Evolutionary conservation across 2,329 filamentous ascomycete genomes (phyloP).

Genomic region (Laburnicola sp.): DNA sequence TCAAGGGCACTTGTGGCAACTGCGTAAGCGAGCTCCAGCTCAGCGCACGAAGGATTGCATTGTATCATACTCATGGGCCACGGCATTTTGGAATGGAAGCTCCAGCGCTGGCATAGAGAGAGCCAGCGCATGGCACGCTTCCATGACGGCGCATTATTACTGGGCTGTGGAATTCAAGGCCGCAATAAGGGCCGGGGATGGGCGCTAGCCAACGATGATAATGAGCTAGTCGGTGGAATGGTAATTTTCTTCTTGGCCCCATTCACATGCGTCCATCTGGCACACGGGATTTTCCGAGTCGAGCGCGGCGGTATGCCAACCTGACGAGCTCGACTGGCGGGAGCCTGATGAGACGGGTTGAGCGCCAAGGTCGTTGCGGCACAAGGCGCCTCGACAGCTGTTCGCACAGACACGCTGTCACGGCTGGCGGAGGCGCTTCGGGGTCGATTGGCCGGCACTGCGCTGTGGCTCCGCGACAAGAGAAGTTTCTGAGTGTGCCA

Average conservation of each 20-base stretch:
- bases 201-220: slow-evolving; percentile 25
- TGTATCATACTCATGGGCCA: slow-evolving; percentile 13
- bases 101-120: slow-evolving; percentile 9
- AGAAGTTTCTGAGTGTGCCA: slow-evolving; percentile 19
- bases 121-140: slow-evolving; percentile 7
- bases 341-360: slow-evolving; percentile 4
- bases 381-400: not conserved
- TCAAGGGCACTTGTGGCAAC: not conserved
- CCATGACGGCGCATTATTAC: slow-evolving; percentile 11
- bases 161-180: slow-evolving; percentile 12
- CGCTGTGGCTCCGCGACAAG: slow-evolving; percentile 17
- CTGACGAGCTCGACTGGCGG: too few species aligned
- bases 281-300: not conserved
- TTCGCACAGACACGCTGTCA: slow-evolving; percentile 25
- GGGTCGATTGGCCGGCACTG: slow-evolving; percentile 11
- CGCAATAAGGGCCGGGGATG: slow-evolving; percentile 15
- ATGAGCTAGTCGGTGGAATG: slow-evolving; percentile 22
- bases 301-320: too few species aligned
- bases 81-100: not conserved
- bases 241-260: slow-evolving; percentile 30
- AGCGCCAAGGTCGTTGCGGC: slow-evolving; percentile 22
- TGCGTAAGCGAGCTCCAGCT: not conserved
- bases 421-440: slow-evolving; percentile 2
- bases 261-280: slow-evolving; percentile 8
- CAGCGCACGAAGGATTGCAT: not conserved